Evolutionary conservation across 2,329 filamentous ascomycete species (phyloP), one percentile per base, ranked within the genome.

Genomic region (Penicillium brevicompactum): DNA sequence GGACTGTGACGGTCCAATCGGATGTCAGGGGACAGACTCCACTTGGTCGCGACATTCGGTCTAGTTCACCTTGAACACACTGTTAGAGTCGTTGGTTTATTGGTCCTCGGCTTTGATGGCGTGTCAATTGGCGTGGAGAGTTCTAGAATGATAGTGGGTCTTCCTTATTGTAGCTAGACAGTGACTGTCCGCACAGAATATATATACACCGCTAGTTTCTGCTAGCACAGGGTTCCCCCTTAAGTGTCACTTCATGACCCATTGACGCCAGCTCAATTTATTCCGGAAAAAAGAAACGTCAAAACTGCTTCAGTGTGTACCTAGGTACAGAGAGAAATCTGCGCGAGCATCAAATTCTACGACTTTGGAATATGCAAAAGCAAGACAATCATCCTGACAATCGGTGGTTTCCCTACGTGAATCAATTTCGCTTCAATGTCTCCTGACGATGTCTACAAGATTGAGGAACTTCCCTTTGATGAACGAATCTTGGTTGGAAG

Each of bases 381-480:
- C 30, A 49, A 14, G 22, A 53, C 22, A 45, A 44, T 2, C 4
- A n/a, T 10, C 40, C 22, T 24, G 44, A 16, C 22, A 30, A 50
- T 45, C 46, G 5, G 40, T 40, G 43, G 16, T 45, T 31, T 31
- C 16, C n/a, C 30, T 18, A 18, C 31, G 43, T 32, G 13, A 32
- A 40, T 18, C 41, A 53, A 49, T 16, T 50, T 49, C 51, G 51
- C 40, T 53, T 49, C 46, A 44, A 62, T 61, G 57, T 43, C 44
- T 46, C 22, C 44, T 50, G 43, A 57, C 21, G 14, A 48, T 34
- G 27, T 50, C 34, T 37, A 62, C 47, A 47, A 62, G 9, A 63
- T 68, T 22, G 50, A 53, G 16, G 64, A 69, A 38, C 59, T 68
- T n/a, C 54, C 64, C 2, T 55, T 57, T 4, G 58, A 62, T 40